Evolutionary conservation across 495 filamentous ascomycete genomes (phyloP).

Genomic region (Aspergillus leporis): DNA sequence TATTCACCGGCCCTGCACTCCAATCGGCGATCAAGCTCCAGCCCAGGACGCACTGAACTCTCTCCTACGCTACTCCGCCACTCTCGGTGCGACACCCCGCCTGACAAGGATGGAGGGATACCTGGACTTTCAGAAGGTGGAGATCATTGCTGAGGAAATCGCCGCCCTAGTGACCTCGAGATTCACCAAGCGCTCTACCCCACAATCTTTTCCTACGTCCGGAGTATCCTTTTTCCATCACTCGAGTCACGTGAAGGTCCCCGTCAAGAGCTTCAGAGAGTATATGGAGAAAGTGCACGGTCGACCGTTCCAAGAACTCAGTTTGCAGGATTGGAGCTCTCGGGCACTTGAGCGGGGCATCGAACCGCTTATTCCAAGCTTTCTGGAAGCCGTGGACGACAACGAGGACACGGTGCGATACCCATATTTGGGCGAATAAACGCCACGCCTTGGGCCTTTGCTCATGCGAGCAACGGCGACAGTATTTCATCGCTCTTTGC

Average conservation of each 20-base stretch:
- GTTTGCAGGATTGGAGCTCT: not conserved
- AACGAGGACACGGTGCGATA: not conserved
- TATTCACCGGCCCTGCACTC: conserved; percentile 8
- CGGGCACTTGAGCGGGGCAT: not conserved
- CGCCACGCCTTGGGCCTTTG: too few species aligned
- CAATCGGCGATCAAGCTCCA: conserved; percentile 2
- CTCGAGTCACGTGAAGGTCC: not conserved
- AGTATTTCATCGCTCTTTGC: too few species aligned
- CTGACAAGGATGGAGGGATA: not conserved
- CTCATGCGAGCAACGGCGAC: too few species aligned
- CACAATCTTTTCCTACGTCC: not conserved
- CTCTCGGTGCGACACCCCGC: not conserved
- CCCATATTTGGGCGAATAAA: not conserved
- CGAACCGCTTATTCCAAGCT: not conserved
- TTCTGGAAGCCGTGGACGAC: conserved; percentile 1
- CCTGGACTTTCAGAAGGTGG: not conserved
- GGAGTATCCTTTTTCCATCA: conserved; percentile 4
- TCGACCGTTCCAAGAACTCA: not conserved
- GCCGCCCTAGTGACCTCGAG: not conserved
- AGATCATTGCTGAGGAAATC: not conserved
- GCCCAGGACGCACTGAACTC: conserved; percentile 5
- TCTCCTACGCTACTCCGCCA: not conserved
- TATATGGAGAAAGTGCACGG: conserved; percentile 5
- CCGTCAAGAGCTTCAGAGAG: conserved; percentile 4
- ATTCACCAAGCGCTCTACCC: not conserved